Base-by-base conservation (phyloP, 164 flowering plant species). In the Dillenia turbinata region DNA sequence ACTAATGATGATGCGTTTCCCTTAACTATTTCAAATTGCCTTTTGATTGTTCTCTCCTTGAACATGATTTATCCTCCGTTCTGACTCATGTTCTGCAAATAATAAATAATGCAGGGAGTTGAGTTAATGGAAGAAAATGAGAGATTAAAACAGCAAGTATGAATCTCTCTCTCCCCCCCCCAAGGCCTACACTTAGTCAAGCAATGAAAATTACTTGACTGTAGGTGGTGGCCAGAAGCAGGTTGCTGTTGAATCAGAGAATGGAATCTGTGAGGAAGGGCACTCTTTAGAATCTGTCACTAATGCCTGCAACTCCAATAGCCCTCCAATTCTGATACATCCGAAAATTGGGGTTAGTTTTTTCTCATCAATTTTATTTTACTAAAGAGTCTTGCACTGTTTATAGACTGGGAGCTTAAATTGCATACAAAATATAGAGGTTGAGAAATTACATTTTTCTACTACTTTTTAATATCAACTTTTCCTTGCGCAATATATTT, bases 101-200 rank as follows among this genome's bases (percentile, higher is more conserved):
- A 26, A 26, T 14, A 17, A 52, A 52, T 3, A 11, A 15, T 72
- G 65, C 84, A 92, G 98, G 88, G 88, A 64, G 55, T 56, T 48
- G 75, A 68, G 40, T 66, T 92, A 71, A 65, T 78, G 82, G 87
- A 81, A 70, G 98, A 92, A 76, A 90, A 92, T 63, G 75, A 77
- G 57, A 70, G 82, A 33, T 57, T 92, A 45, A 79, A 60, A 58
- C 85, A 75, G 44, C 87, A 76, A 65, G 96, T 83, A 73, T 65
- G 78, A 55, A 11, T 66, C 22, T 19, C 11, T 9, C 9, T 44
- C n/a, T n/a, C n/a, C 13, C 15, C 8, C 17, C 52, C 22, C 14
- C 9, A 33, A 12, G 46, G 19, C 26, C n/a, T 53, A 43, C 10
- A 12, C 9, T 57, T 49, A n/a, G n/a, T n/a, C n/a, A 49, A 14